Evolutionary conservation across 2,329 filamentous ascomycete species (phyloP).

Genomic region (Fusarium virguliforme): DNA sequence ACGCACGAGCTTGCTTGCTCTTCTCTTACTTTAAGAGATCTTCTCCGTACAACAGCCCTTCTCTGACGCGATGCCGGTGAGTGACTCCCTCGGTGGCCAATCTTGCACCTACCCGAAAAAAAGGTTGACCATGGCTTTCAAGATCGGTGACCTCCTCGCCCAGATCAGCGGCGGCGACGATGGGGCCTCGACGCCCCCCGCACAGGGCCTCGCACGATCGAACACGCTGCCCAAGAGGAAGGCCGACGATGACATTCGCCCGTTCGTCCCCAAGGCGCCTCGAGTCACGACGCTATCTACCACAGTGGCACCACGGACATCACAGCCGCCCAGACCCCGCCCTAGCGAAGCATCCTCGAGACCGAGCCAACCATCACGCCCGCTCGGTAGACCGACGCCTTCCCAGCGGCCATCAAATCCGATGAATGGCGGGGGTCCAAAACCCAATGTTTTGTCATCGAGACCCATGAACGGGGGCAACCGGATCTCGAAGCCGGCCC

Average conservation of each 20-base stretch:
- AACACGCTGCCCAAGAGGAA: slow-evolving; percentile 68
- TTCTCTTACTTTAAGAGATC: slow-evolving; percentile 42
- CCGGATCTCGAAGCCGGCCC: slow-evolving; percentile 47
- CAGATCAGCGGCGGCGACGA: slow-evolving; percentile 73
- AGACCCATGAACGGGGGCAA: slow-evolving; percentile 49
- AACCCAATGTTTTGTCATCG: slow-evolving; percentile 46
- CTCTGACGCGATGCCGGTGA: slow-evolving; percentile 54
- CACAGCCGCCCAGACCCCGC: slow-evolving; percentile 39
- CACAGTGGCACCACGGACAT: slow-evolving; percentile 43
- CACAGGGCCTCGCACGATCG: slow-evolving; percentile 51
- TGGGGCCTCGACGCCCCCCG: slow-evolving; percentile 55
- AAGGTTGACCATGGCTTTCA: slow-evolving; percentile 38
- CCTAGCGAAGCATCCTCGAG: slow-evolving; percentile 35
- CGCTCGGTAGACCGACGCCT: slow-evolving; percentile 48
- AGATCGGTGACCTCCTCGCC: slow-evolving; percentile 62
- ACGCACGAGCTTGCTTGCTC: slow-evolving; percentile 44
- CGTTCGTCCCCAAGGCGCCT: slow-evolving; percentile 61
- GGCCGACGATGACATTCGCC: slow-evolving; percentile 66
- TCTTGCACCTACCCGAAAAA: slow-evolving; percentile 34
- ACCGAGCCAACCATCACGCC: slow-evolving; percentile 45
- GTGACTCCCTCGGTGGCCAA: slow-evolving; percentile 31
- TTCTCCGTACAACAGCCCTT: slow-evolving; percentile 13
- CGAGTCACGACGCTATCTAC: slow-evolving; percentile 52
- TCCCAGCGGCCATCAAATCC: slow-evolving; percentile 46
- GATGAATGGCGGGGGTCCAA: slow-evolving; percentile 33